phyloP scores from a whole-genome alignment of 2,329 filamentous ascomycete species.

The Neurospora crassa region DNA sequence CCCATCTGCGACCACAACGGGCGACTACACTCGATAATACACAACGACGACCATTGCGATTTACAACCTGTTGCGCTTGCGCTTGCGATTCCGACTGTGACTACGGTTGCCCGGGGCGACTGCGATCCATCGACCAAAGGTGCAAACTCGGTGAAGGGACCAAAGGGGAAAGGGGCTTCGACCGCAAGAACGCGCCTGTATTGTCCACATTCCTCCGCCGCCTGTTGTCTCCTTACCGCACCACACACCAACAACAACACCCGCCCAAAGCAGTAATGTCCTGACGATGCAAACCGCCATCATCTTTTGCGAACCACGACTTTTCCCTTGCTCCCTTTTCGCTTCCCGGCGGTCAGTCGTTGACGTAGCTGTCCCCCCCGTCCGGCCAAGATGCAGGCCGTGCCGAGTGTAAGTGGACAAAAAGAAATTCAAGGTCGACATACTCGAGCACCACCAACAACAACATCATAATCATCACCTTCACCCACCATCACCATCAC shows the following conservation, averaged over 20 bases:
- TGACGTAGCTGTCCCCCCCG: conserved; percentile 18
- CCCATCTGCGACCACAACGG: neutral
- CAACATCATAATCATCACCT: neutral
- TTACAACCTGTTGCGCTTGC: neutral
- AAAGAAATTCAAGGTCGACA: conserved; percentile 4
- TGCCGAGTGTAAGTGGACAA: conserved; percentile 35
- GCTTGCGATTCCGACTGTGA: neutral
- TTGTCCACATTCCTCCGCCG: conserved; percentile 13
- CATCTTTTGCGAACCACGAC: conserved; percentile 22
- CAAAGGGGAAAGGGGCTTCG: conserved; percentile 6
- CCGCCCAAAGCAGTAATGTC: conserved; percentile 19
- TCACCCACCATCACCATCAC: neutral
- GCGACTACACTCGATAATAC: neutral
- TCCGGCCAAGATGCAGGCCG: conserved; percentile 28
- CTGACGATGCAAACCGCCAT: conserved; percentile 30
- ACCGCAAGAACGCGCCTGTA: conserved; percentile 16
- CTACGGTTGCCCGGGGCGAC: neutral
- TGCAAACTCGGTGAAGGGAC: neutral
- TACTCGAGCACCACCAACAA: neutral
- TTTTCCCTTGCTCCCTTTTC: conserved; percentile 22
- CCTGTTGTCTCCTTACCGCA: conserved; percentile 5
- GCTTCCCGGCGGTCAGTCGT: conserved; percentile 22
- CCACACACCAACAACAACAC: conserved; percentile 6
- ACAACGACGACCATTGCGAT: neutral
- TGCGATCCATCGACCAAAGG: neutral